Percentiles rank a stretch among this genome's conserved stretches.
Evolutionary conservation across 2,329 filamentous ascomycete genomes (phyloP).

Genomic region (Nemania abortiva): DNA sequence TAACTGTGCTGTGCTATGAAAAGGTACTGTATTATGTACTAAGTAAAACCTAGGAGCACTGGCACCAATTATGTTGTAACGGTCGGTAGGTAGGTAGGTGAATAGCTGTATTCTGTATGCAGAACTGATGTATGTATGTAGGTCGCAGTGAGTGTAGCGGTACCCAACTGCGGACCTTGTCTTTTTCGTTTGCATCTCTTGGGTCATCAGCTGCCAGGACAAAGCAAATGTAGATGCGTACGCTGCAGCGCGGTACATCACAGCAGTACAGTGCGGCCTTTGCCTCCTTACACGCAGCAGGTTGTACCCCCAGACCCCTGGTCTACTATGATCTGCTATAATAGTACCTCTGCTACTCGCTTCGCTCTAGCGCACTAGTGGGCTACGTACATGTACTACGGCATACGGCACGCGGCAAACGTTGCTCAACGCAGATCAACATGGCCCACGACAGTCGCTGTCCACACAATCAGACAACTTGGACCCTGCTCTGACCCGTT

Average conservation of each 20-base stretch:
- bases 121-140: neutral
- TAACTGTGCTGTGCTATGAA: neutral
- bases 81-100: no score
- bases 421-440: constrained; percentile 38
- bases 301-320: constrained; percentile 14
- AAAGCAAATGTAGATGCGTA: neutral
- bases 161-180: constrained; percentile 32
- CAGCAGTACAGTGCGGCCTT: neutral
- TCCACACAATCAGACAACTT: constrained; percentile 33
- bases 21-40: constrained; percentile 7
- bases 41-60: neutral
- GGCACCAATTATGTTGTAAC: neutral
- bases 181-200: constrained; percentile 28
- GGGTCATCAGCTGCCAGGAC: constrained; percentile 10
- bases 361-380: constrained; percentile 2
- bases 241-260: neutral
- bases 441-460: constrained; percentile 37
- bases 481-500: constrained; percentile 27
- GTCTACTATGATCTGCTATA: neutral
- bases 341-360: constrained; percentile 5
- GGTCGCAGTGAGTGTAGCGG: constrained; percentile 12
- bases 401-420: constrained; percentile 39
- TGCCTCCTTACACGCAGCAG: neutral
- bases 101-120: neutral
- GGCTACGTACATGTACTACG: constrained; percentile 15